Percentiles rank a stretch among this genome's conserved stretches.
These are phyloP conservation scores for Yamadazyma blattariae DNA, from an alignment of 1,139 yeast species.

Conservation along the genomic window DNA sequence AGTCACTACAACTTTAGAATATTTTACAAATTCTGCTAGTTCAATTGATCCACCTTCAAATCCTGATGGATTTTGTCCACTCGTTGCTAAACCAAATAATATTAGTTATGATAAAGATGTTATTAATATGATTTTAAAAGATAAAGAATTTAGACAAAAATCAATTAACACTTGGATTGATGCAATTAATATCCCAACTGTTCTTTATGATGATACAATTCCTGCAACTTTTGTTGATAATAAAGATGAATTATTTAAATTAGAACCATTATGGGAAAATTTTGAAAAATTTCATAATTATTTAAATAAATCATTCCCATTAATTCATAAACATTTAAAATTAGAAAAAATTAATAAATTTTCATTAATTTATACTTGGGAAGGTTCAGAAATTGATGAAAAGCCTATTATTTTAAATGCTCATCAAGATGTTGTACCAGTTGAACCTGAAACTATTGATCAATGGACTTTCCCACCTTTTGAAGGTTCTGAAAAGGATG, in stretches of 20 bases:
- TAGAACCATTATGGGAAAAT: constrained; percentile 29
- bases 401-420: constrained; percentile 47
- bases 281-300: constrained; percentile 28
- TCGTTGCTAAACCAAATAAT: constrained; percentile 30
- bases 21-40: neutral
- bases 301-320: constrained; percentile 29
- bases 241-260: constrained; percentile 22
- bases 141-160: constrained; percentile 34
- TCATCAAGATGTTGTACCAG: constrained; percentile 55
- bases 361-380: constrained; percentile 37
- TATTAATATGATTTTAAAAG: constrained; percentile 28
- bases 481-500: constrained; percentile 42
- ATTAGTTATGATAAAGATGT: constrained; percentile 23
- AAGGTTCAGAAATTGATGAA: constrained; percentile 24
- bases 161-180: constrained; percentile 48
- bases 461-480: constrained; percentile 48
- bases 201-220: constrained; percentile 53
- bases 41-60: too few relatives aligned
- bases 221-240: constrained; percentile 22
- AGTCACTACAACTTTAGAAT: neutral
- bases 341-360: constrained; percentile 32
- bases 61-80: constrained; percentile 34
- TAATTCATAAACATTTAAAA: constrained; percentile 27
- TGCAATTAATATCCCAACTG: constrained; percentile 64
- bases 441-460: constrained; percentile 34